A percentile compares a stretch with the other conserved stretches of the same genome.
Conservation (phyloP, 2,329 filamentous ascomycete species). For the Hypomyces rosellus region DNA sequence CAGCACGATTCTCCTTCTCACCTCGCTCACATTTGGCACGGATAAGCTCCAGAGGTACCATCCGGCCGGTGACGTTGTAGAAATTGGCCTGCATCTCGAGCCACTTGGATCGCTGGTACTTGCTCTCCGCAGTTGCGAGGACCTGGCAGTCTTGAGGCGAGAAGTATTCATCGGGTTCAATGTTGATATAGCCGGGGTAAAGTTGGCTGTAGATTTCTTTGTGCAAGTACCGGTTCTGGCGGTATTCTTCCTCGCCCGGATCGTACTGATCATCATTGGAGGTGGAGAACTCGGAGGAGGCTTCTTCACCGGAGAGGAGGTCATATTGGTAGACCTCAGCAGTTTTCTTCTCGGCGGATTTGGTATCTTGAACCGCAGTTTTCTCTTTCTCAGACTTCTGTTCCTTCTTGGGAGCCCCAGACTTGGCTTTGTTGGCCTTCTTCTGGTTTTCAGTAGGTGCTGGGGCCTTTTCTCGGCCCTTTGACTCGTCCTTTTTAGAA, state of each 20-base stretch:
- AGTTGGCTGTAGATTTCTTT: constrained; percentile 24
- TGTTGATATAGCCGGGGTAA: constrained; percentile 21
- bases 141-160: constrained; percentile 27
- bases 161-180: constrained; percentile 20
- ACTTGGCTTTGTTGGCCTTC: neutral
- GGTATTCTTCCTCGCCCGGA: constrained; percentile 14
- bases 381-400: neutral
- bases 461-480: neutral
- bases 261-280: constrained; percentile 12
- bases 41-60: constrained; percentile 34
- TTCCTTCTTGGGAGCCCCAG: neutral
- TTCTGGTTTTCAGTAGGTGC: neutral
- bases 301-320: constrained; percentile 22
- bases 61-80: constrained; percentile 36
- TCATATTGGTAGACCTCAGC: constrained; percentile 2
- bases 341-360: neutral
- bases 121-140: constrained; percentile 29
- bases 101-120: constrained; percentile 28
- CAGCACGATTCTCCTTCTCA: constrained; percentile 14
- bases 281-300: constrained; percentile 21
- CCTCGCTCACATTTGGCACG: constrained; percentile 27
- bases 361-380: constrained; percentile 9
- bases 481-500: neutral
- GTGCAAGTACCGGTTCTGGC: constrained; percentile 26
- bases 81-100: constrained; percentile 39